Conservation (phyloP, 192 early-diverging fungal genomes). For the Dissophora ornata region DNA sequence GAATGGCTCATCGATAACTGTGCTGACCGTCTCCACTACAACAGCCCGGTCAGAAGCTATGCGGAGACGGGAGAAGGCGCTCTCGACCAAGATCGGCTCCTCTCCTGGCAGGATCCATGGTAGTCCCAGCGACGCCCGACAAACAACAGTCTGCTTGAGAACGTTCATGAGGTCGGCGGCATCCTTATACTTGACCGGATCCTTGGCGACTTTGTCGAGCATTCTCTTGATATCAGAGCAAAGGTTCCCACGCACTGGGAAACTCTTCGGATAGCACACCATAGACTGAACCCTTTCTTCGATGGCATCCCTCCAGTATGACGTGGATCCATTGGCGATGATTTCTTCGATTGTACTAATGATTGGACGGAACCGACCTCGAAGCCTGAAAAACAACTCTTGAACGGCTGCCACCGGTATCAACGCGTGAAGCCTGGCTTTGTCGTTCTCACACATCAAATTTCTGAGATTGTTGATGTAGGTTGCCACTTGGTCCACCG, state of each 20-base stretch:
- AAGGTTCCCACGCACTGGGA: slow-evolving; percentile 30
- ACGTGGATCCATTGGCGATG: slow-evolving; percentile 38
- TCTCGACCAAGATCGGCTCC: slow-evolving; percentile 49
- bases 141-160: slow-evolving; percentile 42
- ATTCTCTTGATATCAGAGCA: slow-evolving; percentile 46
- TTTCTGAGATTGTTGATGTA: slow-evolving; percentile 45
- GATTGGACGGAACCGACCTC: slow-evolving; percentile 34
- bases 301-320: slow-evolving; percentile 42
- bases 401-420: slow-evolving; percentile 42
- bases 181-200: slow-evolving; percentile 29
- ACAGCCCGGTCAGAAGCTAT: slow-evolving; percentile 30
- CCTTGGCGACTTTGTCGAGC: slow-evolving; percentile 46
- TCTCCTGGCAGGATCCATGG: slow-evolving; percentile 47
- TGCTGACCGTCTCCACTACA: slow-evolving; percentile 21
- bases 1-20: slow-evolving; percentile 49
- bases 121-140: slow-evolving; percentile 45
- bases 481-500: slow-evolving; percentile 30
- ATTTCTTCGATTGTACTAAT: slow-evolving; percentile 45
- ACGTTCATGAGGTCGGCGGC: slow-evolving; percentile 38
- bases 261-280: slow-evolving; percentile 24
- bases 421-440: slow-evolving; percentile 16
- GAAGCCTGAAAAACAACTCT: slow-evolving; percentile 47
- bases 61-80: slow-evolving; percentile 38
- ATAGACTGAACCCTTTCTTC: slow-evolving; percentile 18
- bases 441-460: slow-evolving; percentile 35